Evolutionary conservation across 148 eudicot genomes (phyloP), one percentile per base, ranked within the genome.

Genomic region (Rhododendron henanense): DNA sequence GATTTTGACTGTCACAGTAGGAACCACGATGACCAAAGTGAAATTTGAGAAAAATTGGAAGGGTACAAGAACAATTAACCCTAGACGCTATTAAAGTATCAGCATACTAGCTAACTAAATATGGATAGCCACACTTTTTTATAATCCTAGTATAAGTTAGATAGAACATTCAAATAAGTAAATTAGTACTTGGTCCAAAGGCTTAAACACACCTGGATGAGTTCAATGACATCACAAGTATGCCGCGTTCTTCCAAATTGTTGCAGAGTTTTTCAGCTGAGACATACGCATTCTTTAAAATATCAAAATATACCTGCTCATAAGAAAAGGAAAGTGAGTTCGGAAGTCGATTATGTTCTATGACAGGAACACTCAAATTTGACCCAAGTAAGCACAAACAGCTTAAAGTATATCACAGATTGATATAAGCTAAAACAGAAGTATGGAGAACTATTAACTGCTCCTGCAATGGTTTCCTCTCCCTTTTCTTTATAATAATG

Each of bases 221-320:
- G 78, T 90, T 90, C 45, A 89, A 95, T 50, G 91, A 92, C 88
- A 95, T 90, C 83, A 91, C 88, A 79, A 94, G 93, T 89, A 97
- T 86, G 61, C 98, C 99, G 53, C 86, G 91, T 81, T 90, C 93
- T 90, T 91, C 92, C 90, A 97, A 90, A 65, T 69, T 74, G 85
- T 93, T 93, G 89, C 89, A 63, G 57, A 97, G 84, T 87, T 93
- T 88, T 7, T 85, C 84, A 78, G 90, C 91, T 41, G 95, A 93
- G 39, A 91, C 91, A 85, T 91, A 89, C 15, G 90, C 65, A 10
- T 84, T 87, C 88, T 97, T 90, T 67, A 91, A 76, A 16, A 95
- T 88, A 53, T 94, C 86, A 78, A 92, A 89, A 89, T 81, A 97
- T 3, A 95, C 91, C 99, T 97, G 89, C 37, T 45, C 75, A 61